Conservation (phyloP, 176 grass and related monocot species). For the Carex scoparia region DNA sequence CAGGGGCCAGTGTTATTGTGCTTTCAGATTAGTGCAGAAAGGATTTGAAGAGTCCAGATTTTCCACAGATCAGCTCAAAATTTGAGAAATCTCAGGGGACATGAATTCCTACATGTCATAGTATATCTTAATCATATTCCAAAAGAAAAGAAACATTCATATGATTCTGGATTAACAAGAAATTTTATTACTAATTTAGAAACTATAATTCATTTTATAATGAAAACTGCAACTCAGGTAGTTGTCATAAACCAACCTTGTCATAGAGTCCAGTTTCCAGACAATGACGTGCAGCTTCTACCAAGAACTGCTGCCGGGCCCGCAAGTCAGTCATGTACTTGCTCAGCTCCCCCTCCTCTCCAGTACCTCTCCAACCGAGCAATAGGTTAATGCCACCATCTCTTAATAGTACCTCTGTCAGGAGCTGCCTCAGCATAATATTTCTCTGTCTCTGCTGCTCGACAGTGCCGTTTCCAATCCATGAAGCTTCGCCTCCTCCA, state of each 20-base stretch:
- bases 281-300: conserved; percentile 78
- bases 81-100: too few species aligned
- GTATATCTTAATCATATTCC: not conserved
- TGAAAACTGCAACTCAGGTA: not conserved
- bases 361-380: conserved; percentile 86
- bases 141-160: conserved; percentile 4
- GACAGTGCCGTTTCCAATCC: conserved; percentile 46
- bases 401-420: conserved; percentile 84
- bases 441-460: conserved; percentile 80
- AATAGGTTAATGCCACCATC: conserved; percentile 83
- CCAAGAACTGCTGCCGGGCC: conserved; percentile 68
- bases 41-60: too few species aligned
- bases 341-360: conserved; percentile 79
- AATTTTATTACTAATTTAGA: not conserved
- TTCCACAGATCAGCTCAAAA: too few species aligned
- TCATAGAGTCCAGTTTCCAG: conserved; percentile 90
- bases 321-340: conserved; percentile 92
- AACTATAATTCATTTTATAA: not conserved
- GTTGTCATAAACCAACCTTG: conserved; percentile 68
- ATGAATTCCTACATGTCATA: not conserved
- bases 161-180: not conserved
- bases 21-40: too few species aligned
- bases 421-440: conserved; percentile 81
- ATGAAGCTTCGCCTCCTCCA: conserved; percentile 82
- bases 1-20: too few species aligned